These are phyloP conservation scores for Nannizzia gypsea DNA, from an alignment of 2,329 filamentous ascomycete genomes.

Conservation along the genomic window DNA sequence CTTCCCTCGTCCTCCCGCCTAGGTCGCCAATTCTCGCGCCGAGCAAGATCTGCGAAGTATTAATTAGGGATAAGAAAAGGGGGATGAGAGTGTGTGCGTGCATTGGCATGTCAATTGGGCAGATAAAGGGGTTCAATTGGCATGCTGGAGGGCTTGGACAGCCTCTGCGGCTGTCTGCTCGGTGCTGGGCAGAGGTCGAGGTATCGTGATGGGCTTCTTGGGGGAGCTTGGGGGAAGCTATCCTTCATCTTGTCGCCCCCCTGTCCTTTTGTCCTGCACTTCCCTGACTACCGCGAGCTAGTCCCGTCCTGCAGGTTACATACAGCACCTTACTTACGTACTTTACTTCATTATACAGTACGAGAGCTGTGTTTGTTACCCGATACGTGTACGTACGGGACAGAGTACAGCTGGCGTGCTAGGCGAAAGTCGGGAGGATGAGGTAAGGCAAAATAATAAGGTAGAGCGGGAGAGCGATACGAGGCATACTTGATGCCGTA, in stretches of 20 bases:
- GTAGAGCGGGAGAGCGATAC: neutral
- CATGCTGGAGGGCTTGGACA: neutral
- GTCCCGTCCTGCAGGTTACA: constrained; percentile 3
- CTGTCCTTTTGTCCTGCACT: neutral
- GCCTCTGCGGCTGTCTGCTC: neutral
- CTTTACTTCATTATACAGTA: neutral
- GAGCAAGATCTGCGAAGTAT: constrained; percentile 1
- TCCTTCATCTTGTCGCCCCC: neutral
- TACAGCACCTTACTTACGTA: neutral
- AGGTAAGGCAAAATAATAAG: neutral
- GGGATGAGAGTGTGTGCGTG: neutral
- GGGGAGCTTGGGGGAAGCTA: neutral
- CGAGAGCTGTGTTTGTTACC: neutral
- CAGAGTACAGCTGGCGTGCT: neutral
- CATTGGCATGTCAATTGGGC: neutral
- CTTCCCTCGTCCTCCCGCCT: neutral
- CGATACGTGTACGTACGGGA: too few species aligned
- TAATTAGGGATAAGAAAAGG: neutral
- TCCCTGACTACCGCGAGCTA: neutral
- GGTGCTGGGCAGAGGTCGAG: neutral
- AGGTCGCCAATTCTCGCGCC: neutral
- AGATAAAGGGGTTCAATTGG: neutral
- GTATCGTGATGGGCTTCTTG: neutral
- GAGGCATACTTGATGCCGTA: neutral
- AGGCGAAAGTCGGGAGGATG: neutral